phyloP scores from a whole-genome alignment of 108 stramenopile genomes.

The Fistulifera pelliculosa region DNA sequence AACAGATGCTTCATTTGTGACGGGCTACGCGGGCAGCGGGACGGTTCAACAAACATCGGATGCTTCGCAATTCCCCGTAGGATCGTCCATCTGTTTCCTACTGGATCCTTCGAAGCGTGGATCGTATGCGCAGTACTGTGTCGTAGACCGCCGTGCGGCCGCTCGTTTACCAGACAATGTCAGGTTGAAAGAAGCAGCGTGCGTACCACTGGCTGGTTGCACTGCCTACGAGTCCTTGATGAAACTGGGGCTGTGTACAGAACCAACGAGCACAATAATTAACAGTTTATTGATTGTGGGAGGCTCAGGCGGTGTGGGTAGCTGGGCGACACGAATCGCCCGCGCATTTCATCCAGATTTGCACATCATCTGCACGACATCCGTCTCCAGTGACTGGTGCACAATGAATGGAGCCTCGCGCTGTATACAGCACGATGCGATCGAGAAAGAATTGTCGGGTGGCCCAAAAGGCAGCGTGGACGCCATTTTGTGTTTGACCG shows the following conservation, averaged over 20 bases:
- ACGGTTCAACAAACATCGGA: conserved; percentile 12
- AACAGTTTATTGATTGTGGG: conserved; percentile 30
- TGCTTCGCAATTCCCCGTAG: conserved; percentile 5
- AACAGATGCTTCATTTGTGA: conserved; percentile 19
- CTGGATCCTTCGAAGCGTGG: conserved; percentile 27
- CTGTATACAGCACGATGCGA: conserved; percentile 23
- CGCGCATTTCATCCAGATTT: conserved; percentile 22
- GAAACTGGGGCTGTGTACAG: conserved; percentile 21
- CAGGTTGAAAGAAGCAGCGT: conserved; percentile 17
- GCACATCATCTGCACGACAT: conserved; percentile 30
- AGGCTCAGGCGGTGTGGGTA: conserved; percentile 47
- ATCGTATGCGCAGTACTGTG: conserved; percentile 30
- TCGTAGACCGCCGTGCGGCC: conserved; percentile 27
- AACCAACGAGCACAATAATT: not conserved
- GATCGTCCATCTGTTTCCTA: conserved; percentile 27
- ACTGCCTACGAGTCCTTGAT: conserved; percentile 38
- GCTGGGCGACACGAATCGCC: conserved; percentile 26
- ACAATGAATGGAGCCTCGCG: conserved; percentile 16
- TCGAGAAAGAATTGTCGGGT: conserved; percentile 14
- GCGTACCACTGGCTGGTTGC: conserved; percentile 33
- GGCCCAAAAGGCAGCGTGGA: conserved; percentile 38
- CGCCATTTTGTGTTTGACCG: conserved; percentile 37
- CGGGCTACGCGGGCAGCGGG: conserved; percentile 40
- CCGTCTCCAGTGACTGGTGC: conserved; percentile 25
- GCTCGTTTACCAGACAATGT: conserved; percentile 20